Base-by-base conservation (phyloP, 371 early-diverging fungal species). In the Entomophthora muscae region DNA sequence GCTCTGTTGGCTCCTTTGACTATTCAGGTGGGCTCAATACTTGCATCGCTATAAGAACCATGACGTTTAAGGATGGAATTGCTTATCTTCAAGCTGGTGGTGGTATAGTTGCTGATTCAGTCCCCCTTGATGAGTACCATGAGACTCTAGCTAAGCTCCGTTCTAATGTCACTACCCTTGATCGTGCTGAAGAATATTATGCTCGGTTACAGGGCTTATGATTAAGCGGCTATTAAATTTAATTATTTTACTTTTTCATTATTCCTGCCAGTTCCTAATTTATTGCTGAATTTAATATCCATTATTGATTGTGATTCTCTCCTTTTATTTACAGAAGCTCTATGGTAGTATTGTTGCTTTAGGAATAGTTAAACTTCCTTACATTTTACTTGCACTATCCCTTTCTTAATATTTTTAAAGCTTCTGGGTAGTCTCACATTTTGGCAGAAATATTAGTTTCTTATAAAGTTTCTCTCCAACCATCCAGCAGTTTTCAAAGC, bases 1-100 rank as follows among this genome's bases (percentile, higher is more conserved):
- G 98, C 12, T 83, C 93, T 3, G 90, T 97, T 30, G 98, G 98
- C 0, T 89, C 90, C 69, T 97, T 95, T 75, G 86, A 86, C 67
- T 97, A 90, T 73, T 82, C 88, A 3, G 92, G 93, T 52, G 85
- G 83, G 64, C 69, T 98, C 69, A 95, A 98, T 70, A 98, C 98
- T 1, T 90, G 93, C 72, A 95, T 98, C 75, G 93, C 95, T 22
- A 93, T 98, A 68, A 86, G 98, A 30, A 95, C 95, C 5, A 93
- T 95, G 93, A 73, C 95, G 10, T 89, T 94, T 74, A 95, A 95
- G 78, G 91, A 94, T 64, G 93, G 90, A 22, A 72, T 85, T 17
- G 95, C 90, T 23, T 93, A 95, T 69, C 74, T 96, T 67, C 96
- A 98, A 77, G 90, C 88, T 28, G 81, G 98, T 58, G 96, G 90